Evolutionary conservation across 805 yeast species (phyloP).

Genomic region (Helenozyma baotianmanensis): DNA sequence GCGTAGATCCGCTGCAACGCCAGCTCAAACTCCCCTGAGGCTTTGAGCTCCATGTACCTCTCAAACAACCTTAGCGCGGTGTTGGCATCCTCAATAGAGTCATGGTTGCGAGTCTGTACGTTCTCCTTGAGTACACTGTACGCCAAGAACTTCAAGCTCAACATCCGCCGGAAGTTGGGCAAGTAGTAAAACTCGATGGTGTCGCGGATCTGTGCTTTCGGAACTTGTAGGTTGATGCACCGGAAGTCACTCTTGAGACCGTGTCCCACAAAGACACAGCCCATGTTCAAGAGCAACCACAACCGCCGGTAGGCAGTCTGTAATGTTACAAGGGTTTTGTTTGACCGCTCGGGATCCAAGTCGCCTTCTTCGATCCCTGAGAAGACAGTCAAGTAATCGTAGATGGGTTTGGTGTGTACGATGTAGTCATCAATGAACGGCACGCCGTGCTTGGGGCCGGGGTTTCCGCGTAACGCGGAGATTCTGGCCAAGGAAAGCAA

Average conservation of each 20-base stretch:
- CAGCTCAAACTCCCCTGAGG: constrained; percentile 54
- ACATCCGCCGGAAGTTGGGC: constrained; percentile 67
- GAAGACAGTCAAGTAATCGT: constrained; percentile 82
- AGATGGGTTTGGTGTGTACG: constrained; percentile 62
- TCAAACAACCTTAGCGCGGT: constrained; percentile 78
- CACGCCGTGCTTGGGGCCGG: constrained; percentile 59
- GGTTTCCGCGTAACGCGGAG: constrained; percentile 73
- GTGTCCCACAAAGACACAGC: constrained; percentile 93
- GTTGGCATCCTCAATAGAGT: constrained; percentile 92
- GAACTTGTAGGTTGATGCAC: constrained; percentile 87
- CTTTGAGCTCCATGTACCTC: constrained; percentile 60
- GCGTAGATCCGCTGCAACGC: constrained; percentile 63
- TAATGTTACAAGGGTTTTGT: constrained; percentile 66
- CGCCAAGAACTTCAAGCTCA: constrained; percentile 82
- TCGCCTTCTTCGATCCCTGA: constrained; percentile 96
- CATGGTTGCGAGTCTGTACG: constrained; percentile 93
- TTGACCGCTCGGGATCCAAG: constrained; percentile 63
- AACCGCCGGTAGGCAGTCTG: constrained; percentile 83
- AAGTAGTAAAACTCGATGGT: constrained; percentile 78
- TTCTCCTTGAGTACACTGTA: constrained; percentile 68
- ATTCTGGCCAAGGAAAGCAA: constrained; percentile 79
- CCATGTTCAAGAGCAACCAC: constrained; percentile 85
- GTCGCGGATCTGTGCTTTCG: constrained; percentile 79
- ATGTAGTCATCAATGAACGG: constrained; percentile 94
- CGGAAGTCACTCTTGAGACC: constrained; percentile 89